Evolutionary conservation across 2,329 filamentous ascomycete genomes (phyloP).

Genomic region (Ophiostoma triangulosporum): DNA sequence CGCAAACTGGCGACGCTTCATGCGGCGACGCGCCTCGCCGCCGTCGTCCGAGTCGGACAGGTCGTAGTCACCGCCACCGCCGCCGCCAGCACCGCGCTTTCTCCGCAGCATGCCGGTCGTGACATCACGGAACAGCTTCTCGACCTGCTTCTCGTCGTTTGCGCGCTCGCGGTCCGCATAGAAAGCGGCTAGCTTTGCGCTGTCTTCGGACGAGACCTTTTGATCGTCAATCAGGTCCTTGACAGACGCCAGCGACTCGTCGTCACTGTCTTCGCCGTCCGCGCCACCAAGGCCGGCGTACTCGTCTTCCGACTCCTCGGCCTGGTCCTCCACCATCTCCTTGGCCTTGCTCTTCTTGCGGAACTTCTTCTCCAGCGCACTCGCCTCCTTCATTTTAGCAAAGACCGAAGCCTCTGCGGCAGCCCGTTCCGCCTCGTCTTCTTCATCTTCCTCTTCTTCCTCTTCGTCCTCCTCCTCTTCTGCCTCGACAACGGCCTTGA

Average conservation of each 20-base stretch:
- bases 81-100: constrained; percentile 64
- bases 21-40: constrained; percentile 59
- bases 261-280: constrained; percentile 73
- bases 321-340: constrained; percentile 81
- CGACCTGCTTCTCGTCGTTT: constrained; percentile 73
- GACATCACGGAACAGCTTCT: constrained; percentile 86
- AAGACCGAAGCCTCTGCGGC: constrained; percentile 21
- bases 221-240: constrained; percentile 85
- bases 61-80: constrained; percentile 60
- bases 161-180: constrained; percentile 75
- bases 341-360: constrained; percentile 79
- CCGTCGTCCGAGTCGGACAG: constrained; percentile 87
- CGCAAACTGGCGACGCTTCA: constrained; percentile 78
- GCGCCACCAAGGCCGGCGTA: constrained; percentile 86
- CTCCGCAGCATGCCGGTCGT: constrained; percentile 77
- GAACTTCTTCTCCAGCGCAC: constrained; percentile 34
- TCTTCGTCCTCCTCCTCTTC: constrained; percentile 18
- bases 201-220: constrained; percentile 58
- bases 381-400: constrained; percentile 22
- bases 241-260: constrained; percentile 57
- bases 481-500: constrained; percentile 28
- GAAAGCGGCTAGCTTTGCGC: constrained; percentile 69
- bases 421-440: constrained; percentile 14
- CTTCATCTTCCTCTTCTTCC: neutral
- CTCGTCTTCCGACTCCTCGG: constrained; percentile 95